Evolutionary conservation across 495 filamentous ascomycete genomes (phyloP).

Genomic region (Xylaria cubensis): DNA sequence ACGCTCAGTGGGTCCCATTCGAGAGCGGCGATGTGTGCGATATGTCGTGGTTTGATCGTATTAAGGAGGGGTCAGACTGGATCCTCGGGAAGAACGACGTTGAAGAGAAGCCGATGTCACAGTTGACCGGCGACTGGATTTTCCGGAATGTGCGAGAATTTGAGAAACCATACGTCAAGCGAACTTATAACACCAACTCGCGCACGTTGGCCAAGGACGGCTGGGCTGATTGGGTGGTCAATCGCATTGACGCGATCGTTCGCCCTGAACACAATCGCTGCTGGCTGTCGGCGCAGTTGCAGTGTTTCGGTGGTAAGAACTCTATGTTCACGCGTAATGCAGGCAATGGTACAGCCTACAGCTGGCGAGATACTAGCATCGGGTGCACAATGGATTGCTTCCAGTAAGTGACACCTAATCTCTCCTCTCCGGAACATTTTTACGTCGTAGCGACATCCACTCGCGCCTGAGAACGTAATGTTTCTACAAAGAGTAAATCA

Average conservation of each 20-base stretch:
- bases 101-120: constrained; percentile 46
- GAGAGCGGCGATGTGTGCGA: constrained; percentile 40
- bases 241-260: constrained; percentile 44
- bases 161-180: constrained; percentile 50
- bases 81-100: constrained; percentile 33
- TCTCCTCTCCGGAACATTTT: not conserved
- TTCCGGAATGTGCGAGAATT: constrained; percentile 48
- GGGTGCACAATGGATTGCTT: constrained; percentile 45
- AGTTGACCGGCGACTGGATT: constrained; percentile 47
- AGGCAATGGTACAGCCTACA: constrained; percentile 48
- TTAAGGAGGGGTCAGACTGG: constrained; percentile 39
- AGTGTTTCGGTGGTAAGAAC: constrained; percentile 47
- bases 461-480: not conserved
- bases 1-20: constrained; percentile 53
- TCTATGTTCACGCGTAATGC: constrained; percentile 47
- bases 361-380: constrained; percentile 50
- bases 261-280: constrained; percentile 40
- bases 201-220: constrained; percentile 41
- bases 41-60: constrained; percentile 46
- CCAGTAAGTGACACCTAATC: constrained; percentile 31
- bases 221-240: constrained; percentile 45
- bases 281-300: constrained; percentile 47
- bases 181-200: constrained; percentile 45
- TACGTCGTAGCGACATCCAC: not conserved
- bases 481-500: not conserved